phyloP scores from a whole-genome alignment of 2,329 filamentous ascomycete genomes.

The Nigrospora osmanthi region DNA sequence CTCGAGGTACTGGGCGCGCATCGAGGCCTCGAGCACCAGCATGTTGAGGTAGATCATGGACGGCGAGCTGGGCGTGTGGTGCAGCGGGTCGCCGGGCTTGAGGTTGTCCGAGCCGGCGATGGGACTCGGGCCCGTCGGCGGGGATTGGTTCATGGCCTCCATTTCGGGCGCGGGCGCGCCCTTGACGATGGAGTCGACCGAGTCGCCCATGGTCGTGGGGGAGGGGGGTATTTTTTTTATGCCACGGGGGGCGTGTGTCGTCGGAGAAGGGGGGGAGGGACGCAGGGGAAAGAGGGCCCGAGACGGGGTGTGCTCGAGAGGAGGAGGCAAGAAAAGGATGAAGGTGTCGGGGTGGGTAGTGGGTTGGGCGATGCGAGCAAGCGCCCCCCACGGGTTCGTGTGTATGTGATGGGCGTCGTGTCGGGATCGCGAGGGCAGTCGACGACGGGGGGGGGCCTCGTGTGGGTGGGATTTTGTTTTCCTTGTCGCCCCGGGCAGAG shows the following conservation, averaged over 20 bases:
- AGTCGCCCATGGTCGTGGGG: constrained; percentile 46
- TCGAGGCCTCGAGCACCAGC: constrained; percentile 87
- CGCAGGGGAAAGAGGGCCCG: background rate
- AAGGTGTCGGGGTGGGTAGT: no score
- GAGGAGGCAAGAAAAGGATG: no score
- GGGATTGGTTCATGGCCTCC: constrained; percentile 36
- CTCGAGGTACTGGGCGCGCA: constrained; percentile 88
- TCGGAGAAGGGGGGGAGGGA: no score
- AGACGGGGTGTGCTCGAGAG: background rate
- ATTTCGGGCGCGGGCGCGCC: constrained; percentile 66
- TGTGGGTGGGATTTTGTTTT: no score
- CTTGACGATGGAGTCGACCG: constrained; percentile 86
- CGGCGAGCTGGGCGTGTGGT: constrained; percentile 78
- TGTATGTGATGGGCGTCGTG: no score
- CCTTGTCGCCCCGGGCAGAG: no score
- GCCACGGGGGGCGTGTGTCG: no score
- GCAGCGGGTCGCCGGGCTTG: constrained; percentile 61
- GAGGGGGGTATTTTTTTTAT: no score
- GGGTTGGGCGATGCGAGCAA: no score
- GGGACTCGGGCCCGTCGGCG: constrained; percentile 33
- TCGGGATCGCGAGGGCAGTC: no score
- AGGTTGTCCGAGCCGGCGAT: constrained; percentile 17
- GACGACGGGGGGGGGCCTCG: no score
- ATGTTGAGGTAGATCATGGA: constrained; percentile 98
- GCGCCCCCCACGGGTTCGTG: no score